Base-by-base conservation (phyloP, 208 protist species). In the Naegleria fowleri region DNA sequence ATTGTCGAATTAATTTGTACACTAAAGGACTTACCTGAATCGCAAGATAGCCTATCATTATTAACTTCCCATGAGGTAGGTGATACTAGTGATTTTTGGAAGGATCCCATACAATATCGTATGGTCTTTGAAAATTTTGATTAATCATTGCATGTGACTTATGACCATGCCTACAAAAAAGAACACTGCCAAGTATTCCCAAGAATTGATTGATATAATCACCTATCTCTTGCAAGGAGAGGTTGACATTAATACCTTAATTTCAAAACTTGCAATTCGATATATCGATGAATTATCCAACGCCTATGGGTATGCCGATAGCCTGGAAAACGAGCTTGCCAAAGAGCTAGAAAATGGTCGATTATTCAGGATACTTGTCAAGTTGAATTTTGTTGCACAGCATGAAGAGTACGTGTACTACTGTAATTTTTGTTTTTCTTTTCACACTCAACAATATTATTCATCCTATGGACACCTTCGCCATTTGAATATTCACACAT, bases 331-430 rank as follows among this genome's bases (percentile, higher is more conserved):
- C 0, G 97, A 99, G 92, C 95, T 98, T 86, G 93, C 91, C 36
- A 98, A 97, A 92, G 98, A 99, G 92, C 93, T 97, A 79, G 97
- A 99, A 90, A 99, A 99, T 93, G 98, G 98, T 11, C 95, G 98
- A 7, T 92, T 99, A 16, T 98, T 99, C 94, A 93, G 97, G 9
- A 91, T 99, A 83, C 92, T 99, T 52, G 95, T 96, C 5, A 98
- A 99, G 93, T 93, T 98, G 4, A 96, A 96, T 91, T 98, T 98
- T 92, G 96, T 98, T 76, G 94, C 96, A 39, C 97, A 98, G 83
- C 90, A 96, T 52, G 94, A 97, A 75, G 94, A 96, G 59, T 96
- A 97, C 91, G 95, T 93, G 19, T 91, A n/a, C n/a, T n/a, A n/a
- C 92, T 4, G 94, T 96, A 79, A 92, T 93, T 40, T 94, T 95